Evolutionary conservation across 2,329 filamentous ascomycete species (phyloP).

Genomic region (Trichoderma semiorbis): DNA sequence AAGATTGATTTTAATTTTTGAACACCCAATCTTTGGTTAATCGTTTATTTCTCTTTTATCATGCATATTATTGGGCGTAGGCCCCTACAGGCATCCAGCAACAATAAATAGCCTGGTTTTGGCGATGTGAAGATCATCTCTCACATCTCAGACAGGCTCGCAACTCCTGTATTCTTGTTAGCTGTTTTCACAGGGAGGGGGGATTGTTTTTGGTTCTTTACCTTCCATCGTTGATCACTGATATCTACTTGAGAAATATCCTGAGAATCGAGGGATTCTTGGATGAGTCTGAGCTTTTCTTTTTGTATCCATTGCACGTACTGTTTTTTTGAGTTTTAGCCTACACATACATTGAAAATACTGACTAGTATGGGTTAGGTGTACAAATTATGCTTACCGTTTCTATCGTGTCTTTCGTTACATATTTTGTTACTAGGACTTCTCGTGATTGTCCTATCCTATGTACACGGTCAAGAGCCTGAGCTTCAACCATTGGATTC

Average conservation of each 20-base stretch:
- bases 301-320: not conserved
- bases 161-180: not conserved
- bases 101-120: too few relatives aligned
- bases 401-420: constrained; percentile 24
- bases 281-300: not conserved
- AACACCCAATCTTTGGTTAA: too few relatives aligned
- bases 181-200: not conserved
- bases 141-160: not conserved
- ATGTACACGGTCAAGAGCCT: constrained; percentile 33
- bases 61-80: too few relatives aligned
- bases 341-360: not conserved
- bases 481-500: constrained; percentile 34
- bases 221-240: not conserved
- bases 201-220: not conserved
- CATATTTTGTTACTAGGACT: constrained; percentile 30
- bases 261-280: not conserved
- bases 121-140: too few relatives aligned
- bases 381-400: not conserved
- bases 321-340: not conserved
- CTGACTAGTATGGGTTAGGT: not conserved
- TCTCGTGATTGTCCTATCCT: constrained; percentile 29
- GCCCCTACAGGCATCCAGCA: too few relatives aligned
- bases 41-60: too few relatives aligned
- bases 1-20: not conserved
- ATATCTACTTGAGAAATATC: not conserved